Evolutionary conservation across 306 rosid genomes (phyloP).

Genomic region (Malus sylvestris): DNA sequence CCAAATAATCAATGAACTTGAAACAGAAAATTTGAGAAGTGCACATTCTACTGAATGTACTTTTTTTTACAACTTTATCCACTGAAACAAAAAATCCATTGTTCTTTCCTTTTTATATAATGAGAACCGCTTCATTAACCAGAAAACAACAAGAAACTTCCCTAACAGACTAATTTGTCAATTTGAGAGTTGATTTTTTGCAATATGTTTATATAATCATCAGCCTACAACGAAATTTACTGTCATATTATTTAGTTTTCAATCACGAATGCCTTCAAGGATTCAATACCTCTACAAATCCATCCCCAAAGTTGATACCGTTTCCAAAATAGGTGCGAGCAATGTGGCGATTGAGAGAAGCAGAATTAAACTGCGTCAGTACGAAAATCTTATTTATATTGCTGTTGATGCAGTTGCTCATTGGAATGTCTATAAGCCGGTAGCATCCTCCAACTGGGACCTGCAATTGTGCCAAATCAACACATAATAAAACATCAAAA

Average conservation of each 20-base stretch:
- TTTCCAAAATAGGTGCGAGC: conserved; percentile 44
- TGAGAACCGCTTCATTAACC: background rate
- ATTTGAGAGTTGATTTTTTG: background rate
- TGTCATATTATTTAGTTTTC: background rate
- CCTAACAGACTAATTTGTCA: background rate
- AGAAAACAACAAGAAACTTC: background rate
- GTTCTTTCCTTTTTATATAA: background rate
- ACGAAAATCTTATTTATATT: conserved; percentile 42
- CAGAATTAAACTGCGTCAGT: conserved; percentile 43
- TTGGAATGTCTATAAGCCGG: conserved; percentile 44
- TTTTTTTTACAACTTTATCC: background rate
- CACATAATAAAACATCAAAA: background rate
- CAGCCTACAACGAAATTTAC: background rate
- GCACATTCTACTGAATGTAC: background rate
- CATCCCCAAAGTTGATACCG: conserved; percentile 42
- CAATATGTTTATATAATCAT: background rate
- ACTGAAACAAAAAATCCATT: background rate
- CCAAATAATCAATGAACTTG: background rate
- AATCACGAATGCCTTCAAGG: background rate
- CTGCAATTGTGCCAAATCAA: conserved; percentile 19
- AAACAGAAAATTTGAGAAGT: background rate
- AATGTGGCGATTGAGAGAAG: conserved; percentile 42
- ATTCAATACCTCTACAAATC: conserved; percentile 41
- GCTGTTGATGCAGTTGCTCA: conserved; percentile 48
- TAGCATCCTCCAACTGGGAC: conserved; percentile 54